These are phyloP conservation scores for Phytophthora capsici DNA, from an alignment of 352 stramenopile genomes.

Conservation along the genomic window DNA sequence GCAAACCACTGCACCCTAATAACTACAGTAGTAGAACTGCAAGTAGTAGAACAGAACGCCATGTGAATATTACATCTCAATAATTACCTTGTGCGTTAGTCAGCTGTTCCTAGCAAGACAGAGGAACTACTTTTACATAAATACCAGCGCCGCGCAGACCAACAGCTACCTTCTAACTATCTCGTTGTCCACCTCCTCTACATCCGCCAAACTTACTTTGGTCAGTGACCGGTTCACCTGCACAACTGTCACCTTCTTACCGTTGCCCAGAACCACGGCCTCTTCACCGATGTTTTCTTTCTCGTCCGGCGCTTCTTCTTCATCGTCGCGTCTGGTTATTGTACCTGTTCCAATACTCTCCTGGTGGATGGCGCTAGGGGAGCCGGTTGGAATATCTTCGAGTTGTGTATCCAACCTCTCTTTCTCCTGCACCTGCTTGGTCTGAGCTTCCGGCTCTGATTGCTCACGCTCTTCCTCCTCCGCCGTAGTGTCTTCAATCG, in stretches of 20 bases:
- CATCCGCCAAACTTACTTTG: constrained; percentile 41
- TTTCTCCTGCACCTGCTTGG: constrained; percentile 5
- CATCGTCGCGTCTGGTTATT: constrained; percentile 11
- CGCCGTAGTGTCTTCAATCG: constrained; percentile 55
- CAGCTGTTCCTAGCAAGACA: constrained; percentile 17
- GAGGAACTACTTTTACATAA: constrained; percentile 20
- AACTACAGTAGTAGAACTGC: too few species aligned
- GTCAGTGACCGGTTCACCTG: constrained; percentile 48
- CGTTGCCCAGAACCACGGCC: constrained; percentile 36
- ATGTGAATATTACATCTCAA: too few species aligned
- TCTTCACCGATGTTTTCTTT: constrained; percentile 20
- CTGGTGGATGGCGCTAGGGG: constrained; percentile 21
- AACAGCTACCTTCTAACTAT: constrained; percentile 23
- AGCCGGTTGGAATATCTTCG: constrained; percentile 43
- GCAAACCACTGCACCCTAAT: too few species aligned
- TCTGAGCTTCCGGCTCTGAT: background rate
- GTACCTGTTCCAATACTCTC: constrained; percentile 17
- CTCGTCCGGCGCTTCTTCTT: constrained; percentile 1
- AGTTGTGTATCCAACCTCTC: constrained; percentile 17
- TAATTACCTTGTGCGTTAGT: constrained; percentile 21
- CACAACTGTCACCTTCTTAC: constrained; percentile 57
- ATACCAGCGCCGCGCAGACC: constrained; percentile 22
- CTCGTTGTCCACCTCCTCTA: constrained; percentile 27
- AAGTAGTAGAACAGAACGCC: too few species aligned
- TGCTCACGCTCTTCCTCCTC: constrained; percentile 14